These are phyloP conservation scores for Talaromyces nanjingensis DNA, from an alignment of 495 filamentous ascomycete genomes.

Conservation along the genomic window DNA sequence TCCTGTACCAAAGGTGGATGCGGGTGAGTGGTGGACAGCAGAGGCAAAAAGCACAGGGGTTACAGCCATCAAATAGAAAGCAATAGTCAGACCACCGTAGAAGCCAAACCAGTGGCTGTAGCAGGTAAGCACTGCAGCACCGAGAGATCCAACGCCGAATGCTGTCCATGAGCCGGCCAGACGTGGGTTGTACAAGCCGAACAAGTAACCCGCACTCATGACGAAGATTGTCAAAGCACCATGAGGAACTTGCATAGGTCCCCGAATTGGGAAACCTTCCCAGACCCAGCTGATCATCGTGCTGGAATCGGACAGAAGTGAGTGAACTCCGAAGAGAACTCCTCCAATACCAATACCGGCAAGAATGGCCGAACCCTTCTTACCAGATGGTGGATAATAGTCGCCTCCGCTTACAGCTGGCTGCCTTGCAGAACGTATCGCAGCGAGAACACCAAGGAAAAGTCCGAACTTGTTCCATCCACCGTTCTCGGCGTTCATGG, in stretches of 20 bases:
- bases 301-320: conserved; percentile 90
- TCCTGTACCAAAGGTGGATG: conserved; percentile 72
- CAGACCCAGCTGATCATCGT: conserved; percentile 99
- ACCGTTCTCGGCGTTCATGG: conserved; percentile 80
- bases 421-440: conserved; percentile 60
- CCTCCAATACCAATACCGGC: conserved; percentile 75
- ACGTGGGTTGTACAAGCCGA: conserved; percentile 65
- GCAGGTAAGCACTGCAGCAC: conserved; percentile 72
- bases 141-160: conserved; percentile 69
- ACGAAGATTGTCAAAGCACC: conserved; percentile 74
- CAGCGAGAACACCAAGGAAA: conserved; percentile 65
- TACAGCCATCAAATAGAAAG: conserved; percentile 78
- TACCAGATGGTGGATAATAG: conserved; percentile 37
- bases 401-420: conserved; percentile 45
- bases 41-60: conserved; percentile 67
- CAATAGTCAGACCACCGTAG: conserved; percentile 69
- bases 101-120: conserved; percentile 85
- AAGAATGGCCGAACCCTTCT: conserved; percentile 62
- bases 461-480: conserved; percentile 88
- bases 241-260: conserved; percentile 83
- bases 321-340: conserved; percentile 86
- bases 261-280: conserved; percentile 90
- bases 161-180: conserved; percentile 73
- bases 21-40: conserved; percentile 68
- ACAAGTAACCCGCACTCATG: conserved; percentile 79